These are phyloP conservation scores for Fusarium robinianum DNA, from an alignment of 2,329 filamentous ascomycete species.

Conservation along the genomic window DNA sequence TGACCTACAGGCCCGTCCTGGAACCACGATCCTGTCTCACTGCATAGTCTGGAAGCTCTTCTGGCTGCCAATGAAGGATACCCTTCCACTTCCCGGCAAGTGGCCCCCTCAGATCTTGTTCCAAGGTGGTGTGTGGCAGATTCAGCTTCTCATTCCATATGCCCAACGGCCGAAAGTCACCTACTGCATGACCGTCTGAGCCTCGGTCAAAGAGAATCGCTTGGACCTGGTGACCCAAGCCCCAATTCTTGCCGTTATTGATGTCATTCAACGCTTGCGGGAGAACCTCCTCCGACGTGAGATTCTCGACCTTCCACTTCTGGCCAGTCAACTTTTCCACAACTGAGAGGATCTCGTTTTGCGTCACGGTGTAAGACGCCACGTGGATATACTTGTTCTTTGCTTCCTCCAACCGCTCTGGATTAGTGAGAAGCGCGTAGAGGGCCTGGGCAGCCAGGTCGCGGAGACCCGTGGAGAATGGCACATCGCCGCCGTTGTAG, in stretches of 20 bases:
- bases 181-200: slow-evolving; percentile 1
- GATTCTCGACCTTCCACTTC: slow-evolving; percentile 5
- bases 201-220: slow-evolving; percentile 2
- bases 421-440: slow-evolving; percentile 6
- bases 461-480: slow-evolving; percentile 9
- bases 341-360: slow-evolving; percentile 3
- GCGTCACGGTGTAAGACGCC: slow-evolving; percentile 4
- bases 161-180: slow-evolving; percentile 5
- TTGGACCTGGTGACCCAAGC: slow-evolving; percentile 2
- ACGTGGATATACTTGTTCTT: slow-evolving; percentile 7
- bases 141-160: slow-evolving; percentile 7
- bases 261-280: slow-evolving; percentile 1
- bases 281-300: slow-evolving; percentile 4
- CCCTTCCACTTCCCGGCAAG: slow-evolving; percentile 6
- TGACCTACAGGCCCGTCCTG: neutral
- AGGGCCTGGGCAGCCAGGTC: slow-evolving; percentile 10
- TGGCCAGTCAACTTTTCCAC: slow-evolving; percentile 6
- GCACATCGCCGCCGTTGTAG: slow-evolving; percentile 8
- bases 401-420: slow-evolving; percentile 3
- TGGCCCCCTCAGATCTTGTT: slow-evolving; percentile 5
- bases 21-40: neutral
- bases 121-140: slow-evolving; percentile 1
- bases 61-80: slow-evolving; percentile 6
- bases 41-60: slow-evolving; percentile 2
- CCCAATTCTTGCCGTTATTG: slow-evolving; percentile 4